A percentile compares a stretch with the other conserved stretches of the same genome.
Conservation (phyloP, 176 grass and related monocot species). For the Oryza meyeriana region DNA sequence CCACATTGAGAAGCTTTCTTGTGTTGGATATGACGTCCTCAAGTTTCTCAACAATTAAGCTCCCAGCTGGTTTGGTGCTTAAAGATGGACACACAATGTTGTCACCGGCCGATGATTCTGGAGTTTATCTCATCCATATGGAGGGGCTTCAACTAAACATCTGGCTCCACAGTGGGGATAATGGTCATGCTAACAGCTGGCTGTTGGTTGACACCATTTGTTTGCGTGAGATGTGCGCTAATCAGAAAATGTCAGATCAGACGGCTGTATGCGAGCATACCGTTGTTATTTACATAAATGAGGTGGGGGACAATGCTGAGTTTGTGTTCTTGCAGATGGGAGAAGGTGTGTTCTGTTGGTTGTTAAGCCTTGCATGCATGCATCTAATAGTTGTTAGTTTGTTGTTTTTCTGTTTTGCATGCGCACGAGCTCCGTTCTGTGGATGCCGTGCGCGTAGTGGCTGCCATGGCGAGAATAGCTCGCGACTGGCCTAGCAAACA, state of each 20-base stretch:
- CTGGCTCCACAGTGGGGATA: background rate
- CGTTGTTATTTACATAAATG: background rate
- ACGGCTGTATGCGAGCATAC: background rate
- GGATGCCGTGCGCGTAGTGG: too few species aligned
- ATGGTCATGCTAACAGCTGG: background rate
- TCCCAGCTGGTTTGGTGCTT: background rate
- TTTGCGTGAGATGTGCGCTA: background rate
- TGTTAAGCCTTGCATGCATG: too few species aligned
- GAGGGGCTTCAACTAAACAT: background rate
- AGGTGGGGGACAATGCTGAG: background rate
- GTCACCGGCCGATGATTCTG: background rate
- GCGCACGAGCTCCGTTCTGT: too few species aligned
- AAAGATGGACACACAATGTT: background rate
- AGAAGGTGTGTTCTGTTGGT: background rate
- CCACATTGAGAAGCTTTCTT: background rate
- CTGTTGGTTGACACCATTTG: background rate
- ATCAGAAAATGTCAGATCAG: background rate
- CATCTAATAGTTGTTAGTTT: too few species aligned
- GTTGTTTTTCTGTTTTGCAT: too few species aligned
- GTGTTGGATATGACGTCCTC: conserved; percentile 17
- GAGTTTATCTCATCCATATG: background rate
- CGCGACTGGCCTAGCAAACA: too few species aligned
- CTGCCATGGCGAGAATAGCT: too few species aligned
- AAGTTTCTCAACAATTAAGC: background rate
- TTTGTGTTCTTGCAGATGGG: background rate